Evolutionary conservation across 768 basidiomycete species (phyloP).

Genomic region (Phanerodontia chrysosporium): DNA sequence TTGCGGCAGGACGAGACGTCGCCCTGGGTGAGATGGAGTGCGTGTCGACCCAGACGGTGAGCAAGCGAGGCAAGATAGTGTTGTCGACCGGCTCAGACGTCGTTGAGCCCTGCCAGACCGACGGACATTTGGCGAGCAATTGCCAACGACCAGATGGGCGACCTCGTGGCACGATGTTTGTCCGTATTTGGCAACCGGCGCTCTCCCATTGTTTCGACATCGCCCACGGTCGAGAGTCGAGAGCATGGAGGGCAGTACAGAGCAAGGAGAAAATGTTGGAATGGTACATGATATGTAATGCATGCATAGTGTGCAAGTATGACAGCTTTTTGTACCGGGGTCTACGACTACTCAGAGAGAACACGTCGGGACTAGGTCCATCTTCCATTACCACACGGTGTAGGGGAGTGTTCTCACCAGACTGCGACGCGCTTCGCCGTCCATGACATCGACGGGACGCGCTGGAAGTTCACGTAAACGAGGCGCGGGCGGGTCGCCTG

Average conservation of each 20-base stretch:
- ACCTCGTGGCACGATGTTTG: conserved; percentile 7
- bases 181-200: conserved; percentile 1
- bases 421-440: neutral
- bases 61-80: neutral
- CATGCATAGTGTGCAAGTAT: no score
- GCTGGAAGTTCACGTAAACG: neutral
- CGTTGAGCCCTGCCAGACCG: conserved; percentile 12
- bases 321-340: no score
- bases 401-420: neutral
- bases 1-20: conserved; percentile 13
- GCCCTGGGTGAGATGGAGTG: conserved; percentile 2
- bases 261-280: no score
- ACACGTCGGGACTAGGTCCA: no score
- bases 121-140: conserved; percentile 13
- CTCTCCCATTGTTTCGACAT: neutral
- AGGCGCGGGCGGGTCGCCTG: neutral
- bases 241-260: no score
- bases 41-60: neutral
- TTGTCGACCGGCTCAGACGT: conserved; percentile 5
- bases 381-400: no score
- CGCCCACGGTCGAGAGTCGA: neutral
- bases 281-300: no score
- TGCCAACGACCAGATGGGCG: conserved; percentile 6
- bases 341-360: no score
- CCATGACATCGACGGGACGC: no score